Percentiles rank a stretch among this genome's conserved stretches.
phyloP scores from a whole-genome alignment of 2,329 filamentous ascomycete species.

The Hortaea sp. region DNA sequence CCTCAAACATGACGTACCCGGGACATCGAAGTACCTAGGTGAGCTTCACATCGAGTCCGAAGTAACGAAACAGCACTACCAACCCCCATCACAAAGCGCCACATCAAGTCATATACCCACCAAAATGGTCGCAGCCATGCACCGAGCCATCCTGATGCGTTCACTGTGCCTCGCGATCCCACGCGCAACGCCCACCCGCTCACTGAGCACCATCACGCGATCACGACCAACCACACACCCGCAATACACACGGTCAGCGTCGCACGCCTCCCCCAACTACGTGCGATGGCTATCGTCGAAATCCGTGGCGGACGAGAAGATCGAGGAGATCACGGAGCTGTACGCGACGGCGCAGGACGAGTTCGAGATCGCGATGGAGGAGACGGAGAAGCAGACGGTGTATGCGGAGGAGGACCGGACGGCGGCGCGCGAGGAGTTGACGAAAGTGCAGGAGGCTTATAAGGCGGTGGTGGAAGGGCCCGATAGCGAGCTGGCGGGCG shows the following conservation, averaged over 20 bases:
- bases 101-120: too few relatives aligned
- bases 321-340: constrained; percentile 33
- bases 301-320: constrained; percentile 26
- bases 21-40: neutral
- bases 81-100: too few relatives aligned
- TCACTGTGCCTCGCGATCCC: constrained; percentile 5
- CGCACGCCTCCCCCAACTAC: constrained; percentile 1
- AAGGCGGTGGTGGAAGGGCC: constrained; percentile 31
- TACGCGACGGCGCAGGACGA: constrained; percentile 30
- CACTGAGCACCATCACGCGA: constrained; percentile 10
- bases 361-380: constrained; percentile 43
- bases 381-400: constrained; percentile 44
- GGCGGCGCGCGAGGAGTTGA: constrained; percentile 43
- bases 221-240: constrained; percentile 2
- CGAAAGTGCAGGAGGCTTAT: constrained; percentile 39
- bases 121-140: neutral
- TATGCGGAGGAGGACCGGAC: constrained; percentile 46
- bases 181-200: constrained; percentile 10
- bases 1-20: constrained; percentile 6
- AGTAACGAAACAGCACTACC: too few relatives aligned
- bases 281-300: constrained; percentile 14
- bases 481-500: constrained; percentile 35
- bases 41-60: too few relatives aligned
- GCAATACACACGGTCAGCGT: constrained; percentile 3
- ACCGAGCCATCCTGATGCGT: constrained; percentile 4